Evolutionary conservation across 352 stramenopile genomes (phyloP), one percentile per base, ranked within the genome.

Genomic region (Elongisporangium anandrum): DNA sequence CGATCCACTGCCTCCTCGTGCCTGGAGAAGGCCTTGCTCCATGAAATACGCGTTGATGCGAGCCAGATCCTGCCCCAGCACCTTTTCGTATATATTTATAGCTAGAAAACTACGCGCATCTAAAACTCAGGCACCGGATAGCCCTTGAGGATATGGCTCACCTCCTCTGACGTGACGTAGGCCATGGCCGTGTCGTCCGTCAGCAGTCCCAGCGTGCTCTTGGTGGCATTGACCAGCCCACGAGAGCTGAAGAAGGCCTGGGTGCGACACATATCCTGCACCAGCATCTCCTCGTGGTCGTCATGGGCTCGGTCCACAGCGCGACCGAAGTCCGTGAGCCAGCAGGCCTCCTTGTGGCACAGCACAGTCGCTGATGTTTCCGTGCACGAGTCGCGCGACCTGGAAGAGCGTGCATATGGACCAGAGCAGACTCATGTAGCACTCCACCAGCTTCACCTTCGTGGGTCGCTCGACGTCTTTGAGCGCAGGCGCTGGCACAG

Each of bases 181-280:
- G 71, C 53, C 34, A 56, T 73, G 17, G 67, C 67, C 4, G 34
- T 58, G 17, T 41, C 39, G 4, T 52, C 10, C 3, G 65, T 41
- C 23, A 63, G 52, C 61, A 72, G 38, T 3, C 65, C 61, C 4
- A 60, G 34, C 22, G 22, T 16, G 49, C 75, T 63, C 63, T 82
- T 86, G 23, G 63, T 55, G 3, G 70, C 69, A 51, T 59, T 63
- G 38, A 63, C 48, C 58, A 86, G 26, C 4, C 76, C 72, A 16
- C 56, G 66, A 20, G 55, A 61, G n/a, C 66, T 53, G 56, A 96
- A 97, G 63, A 97, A 95, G 7, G 60, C 49, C 52, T 79, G 65
- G 7, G 97, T 65, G 21, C 63, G 75, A n/a, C 59, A 57, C 20
- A 97, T 22, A 60, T 97, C 90, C 17, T 69, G 73, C 5, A 64